Evolutionary conservation across 225 moss, liverwort and hornwort genomes (phyloP), one percentile per base, ranked within the genome.

Genomic region (Antitrichia curtipendula): DNA sequence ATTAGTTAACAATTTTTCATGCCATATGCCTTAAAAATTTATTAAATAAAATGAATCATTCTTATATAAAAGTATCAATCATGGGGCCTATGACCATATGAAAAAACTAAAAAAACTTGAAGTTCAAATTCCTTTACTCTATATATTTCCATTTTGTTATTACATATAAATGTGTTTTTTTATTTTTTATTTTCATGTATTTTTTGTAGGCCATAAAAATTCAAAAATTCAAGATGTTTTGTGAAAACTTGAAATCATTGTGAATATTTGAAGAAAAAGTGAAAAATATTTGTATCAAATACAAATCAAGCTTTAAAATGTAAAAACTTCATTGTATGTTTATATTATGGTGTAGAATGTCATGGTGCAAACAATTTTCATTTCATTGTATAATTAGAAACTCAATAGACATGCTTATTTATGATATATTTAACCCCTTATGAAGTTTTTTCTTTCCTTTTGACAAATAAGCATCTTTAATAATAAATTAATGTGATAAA

Each of bases 1-100:
- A n/a, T n/a, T 12, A 21, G 2, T 1, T 31, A 94, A 47, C 94
- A 96, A 80, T 93, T 15, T 29, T 61, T 61, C 31, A 29, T 29
- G 14, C 29, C 15, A 61, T 31, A 29, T 29, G 29, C 61, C 29
- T 50, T 61, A 15, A 61, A 4, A 29, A 14, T 29, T 29, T 31
- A 29, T 61, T 8, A 61, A 61, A 29, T 15, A 65, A 65, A 36
- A 65, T 36, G 6, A 65, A 36, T 65, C 20, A 36, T 65, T 65
- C 6, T 17, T 20, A n/a, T 36, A 36, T 64, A 7, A 19, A 63
- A 63, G 17, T 17, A 32, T 63, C 22, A 68, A n/a, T 22, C 21
- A 38, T 7, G 0, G n/a, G 68, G 7, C 4, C 23, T 68, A 23
- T 68, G 38, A 13, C 9, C 1, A 1, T 38, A n/a, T 68, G 7